Base-by-base conservation (phyloP, 805 yeast species). In the Candida alai region DNA sequence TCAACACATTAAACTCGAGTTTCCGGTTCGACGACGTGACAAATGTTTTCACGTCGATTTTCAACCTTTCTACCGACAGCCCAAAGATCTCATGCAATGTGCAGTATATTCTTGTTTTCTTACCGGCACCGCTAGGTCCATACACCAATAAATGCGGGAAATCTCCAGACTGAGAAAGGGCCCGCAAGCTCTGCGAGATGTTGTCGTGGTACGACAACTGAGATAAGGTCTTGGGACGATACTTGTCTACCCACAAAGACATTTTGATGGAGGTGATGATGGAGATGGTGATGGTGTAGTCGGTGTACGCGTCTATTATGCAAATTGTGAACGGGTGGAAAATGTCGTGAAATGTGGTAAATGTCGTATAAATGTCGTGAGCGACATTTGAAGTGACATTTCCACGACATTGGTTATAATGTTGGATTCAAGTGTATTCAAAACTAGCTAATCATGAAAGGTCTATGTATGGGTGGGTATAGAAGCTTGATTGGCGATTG, bases 121-220 rank as follows among this genome's bases (percentile, higher is more conserved):
- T 93, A 39, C 99, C 99, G 11, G 95, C 86, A 4, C 99, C 99
- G 23, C 88, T 78, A 1, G 98, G 97, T 0, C 99, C 99, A 54
- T 90, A 90, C 2, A 93, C 75, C 18, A 93, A 64, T 30, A 93
- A 59, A 63, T 93, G 98, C 2, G 99, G 99, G 51, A 93, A 80
- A 56, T 93, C 97, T 0, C 88, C 89, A 2, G 85, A 73, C 0
- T 73, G 56, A 29, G 73, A 69, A 25, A 82, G 60, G 2, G 93
- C 78, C 29, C 64, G 58, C 22, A 93, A 64, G 38, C 82, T 74
- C 23, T 65, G 56, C 0, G 96, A 77, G 19, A 89, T 73, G 4
- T 70, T 72, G 0, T 58, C 59, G 51, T 88, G 95, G 54, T 73
- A 89, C 34, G 80, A 76, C 29, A 93, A 66, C 17, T 68, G 70